phyloP scores from a whole-genome alignment of 2,329 filamentous ascomycete genomes.

The Tolypocladium ovalisporum region DNA sequence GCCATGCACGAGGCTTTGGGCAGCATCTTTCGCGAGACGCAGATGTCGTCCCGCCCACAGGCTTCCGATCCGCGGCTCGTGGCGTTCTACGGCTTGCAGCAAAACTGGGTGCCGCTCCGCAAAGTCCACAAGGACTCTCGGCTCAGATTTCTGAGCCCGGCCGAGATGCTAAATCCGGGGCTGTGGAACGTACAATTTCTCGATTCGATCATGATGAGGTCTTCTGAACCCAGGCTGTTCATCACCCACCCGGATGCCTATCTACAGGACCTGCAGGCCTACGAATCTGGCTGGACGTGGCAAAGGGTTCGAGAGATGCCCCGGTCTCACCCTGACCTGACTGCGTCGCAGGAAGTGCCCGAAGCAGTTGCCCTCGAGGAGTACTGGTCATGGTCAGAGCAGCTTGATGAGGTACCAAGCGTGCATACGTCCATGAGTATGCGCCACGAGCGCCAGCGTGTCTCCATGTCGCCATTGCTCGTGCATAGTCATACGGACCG shows the following conservation, averaged over 20 bases:
- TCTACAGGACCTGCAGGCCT: conserved; percentile 48
- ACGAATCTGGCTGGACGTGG: conserved; percentile 58
- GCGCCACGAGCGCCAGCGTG: conserved; percentile 28
- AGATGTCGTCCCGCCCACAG: conserved; percentile 17
- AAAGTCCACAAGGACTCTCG: conserved; percentile 66
- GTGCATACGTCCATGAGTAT: conserved; percentile 30
- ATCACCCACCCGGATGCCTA: conserved; percentile 69
- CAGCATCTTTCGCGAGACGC: conserved; percentile 37
- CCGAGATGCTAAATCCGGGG: conserved; percentile 63
- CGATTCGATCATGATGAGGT: conserved; percentile 62
- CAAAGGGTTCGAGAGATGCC: conserved; percentile 53
- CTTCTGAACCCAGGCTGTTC: conserved; percentile 57
- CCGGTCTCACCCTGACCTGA: conserved; percentile 38
- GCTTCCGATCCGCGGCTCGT: conserved; percentile 17
- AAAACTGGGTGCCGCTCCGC: conserved; percentile 63
- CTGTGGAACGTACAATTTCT: conserved; percentile 65
- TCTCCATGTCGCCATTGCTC: conserved; percentile 31
- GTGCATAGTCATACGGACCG: conserved; percentile 13
- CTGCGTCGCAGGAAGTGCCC: conserved; percentile 35
- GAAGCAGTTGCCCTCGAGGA: conserved; percentile 53
- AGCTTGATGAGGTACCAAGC: conserved; percentile 47
- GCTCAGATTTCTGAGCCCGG: conserved; percentile 57
- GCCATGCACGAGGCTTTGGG: conserved; percentile 54
- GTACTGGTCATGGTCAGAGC: conserved; percentile 58
- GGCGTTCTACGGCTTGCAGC: conserved; percentile 50